A percentile compares a stretch with the other conserved stretches of the same genome.
These are phyloP conservation scores for Striga asiatica DNA, from an alignment of 257 asterid species.

Conservation along the genomic window DNA sequence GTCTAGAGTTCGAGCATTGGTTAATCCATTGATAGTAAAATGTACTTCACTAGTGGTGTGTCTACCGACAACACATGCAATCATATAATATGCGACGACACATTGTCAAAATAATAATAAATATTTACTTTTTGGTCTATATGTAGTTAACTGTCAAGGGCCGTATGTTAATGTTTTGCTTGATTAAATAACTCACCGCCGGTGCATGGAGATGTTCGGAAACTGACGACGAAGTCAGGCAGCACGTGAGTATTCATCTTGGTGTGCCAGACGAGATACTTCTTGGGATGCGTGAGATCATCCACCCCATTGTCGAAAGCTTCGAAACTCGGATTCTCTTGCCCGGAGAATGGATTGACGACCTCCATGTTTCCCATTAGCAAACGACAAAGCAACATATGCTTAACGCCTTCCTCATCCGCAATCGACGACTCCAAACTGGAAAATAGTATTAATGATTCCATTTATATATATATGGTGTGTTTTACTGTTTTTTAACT, in stretches of 20 bases:
- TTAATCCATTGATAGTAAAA: too few species aligned
- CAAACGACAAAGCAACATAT: constrained; percentile 35
- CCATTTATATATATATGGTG: background rate
- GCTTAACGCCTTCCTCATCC: constrained; percentile 29
- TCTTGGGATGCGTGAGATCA: constrained; percentile 20
- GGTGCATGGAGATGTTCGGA: constrained; percentile 11
- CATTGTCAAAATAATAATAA: too few species aligned
- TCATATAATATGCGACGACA: too few species aligned
- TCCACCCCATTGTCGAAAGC: constrained; percentile 39
- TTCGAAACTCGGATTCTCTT: constrained; percentile 24
- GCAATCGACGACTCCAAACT: constrained; percentile 25
- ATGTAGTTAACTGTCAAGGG: too few species aligned
- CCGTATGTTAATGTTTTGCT: too few species aligned
- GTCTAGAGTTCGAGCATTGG: too few species aligned
- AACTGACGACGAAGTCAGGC: constrained; percentile 33
- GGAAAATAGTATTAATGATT: background rate
- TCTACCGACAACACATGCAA: too few species aligned
- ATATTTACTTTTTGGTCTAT: too few species aligned
- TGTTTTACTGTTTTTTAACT: too few species aligned
- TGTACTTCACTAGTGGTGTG: too few species aligned
- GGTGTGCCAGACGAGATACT: constrained; percentile 33
- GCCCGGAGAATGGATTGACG: constrained; percentile 20
- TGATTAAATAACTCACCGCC: background rate
- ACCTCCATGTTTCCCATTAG: constrained; percentile 30
- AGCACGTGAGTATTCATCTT: constrained; percentile 31